A percentile compares a stretch with the other conserved stretches of the same genome.
phyloP scores from a whole-genome alignment of 108 stramenopile species.

The Nitzschia palea region DNA sequence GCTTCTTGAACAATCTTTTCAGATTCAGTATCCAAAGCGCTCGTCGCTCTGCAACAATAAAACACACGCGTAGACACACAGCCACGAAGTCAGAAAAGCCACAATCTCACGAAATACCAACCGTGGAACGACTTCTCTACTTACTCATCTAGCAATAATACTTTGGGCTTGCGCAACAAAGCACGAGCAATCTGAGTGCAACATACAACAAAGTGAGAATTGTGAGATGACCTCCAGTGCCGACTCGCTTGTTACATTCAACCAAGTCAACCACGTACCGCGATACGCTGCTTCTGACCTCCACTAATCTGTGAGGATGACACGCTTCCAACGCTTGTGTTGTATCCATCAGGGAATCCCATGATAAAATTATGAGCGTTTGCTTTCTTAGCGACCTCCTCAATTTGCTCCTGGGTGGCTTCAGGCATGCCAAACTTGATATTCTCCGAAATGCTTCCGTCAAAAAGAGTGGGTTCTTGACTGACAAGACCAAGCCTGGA shows the following conservation, averaged over 20 bases:
- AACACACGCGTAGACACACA: too few species aligned
- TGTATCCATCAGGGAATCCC: conserved; percentile 63
- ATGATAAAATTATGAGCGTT: conserved; percentile 78
- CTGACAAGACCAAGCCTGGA: conserved; percentile 57
- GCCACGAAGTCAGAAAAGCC: too few species aligned
- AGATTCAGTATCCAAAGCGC: conserved; percentile 69
- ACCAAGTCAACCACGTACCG: conserved; percentile 11
- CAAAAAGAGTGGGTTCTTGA: conserved; percentile 83
- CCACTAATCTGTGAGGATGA: conserved; percentile 37
- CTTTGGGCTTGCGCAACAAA: conserved; percentile 49
- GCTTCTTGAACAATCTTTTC: conserved; percentile 85
- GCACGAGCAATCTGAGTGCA: conserved; percentile 80
- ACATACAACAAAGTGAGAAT: too few species aligned
- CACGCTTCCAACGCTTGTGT: conserved; percentile 38
- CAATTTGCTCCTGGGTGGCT: conserved; percentile 51
- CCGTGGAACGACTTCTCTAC: too few species aligned
- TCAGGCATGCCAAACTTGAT: conserved; percentile 67
- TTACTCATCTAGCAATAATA: conserved; percentile 47
- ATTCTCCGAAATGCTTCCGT: conserved; percentile 76
- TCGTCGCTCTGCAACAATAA: conserved; percentile 36
- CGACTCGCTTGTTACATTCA: neutral
- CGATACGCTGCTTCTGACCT: conserved; percentile 81
- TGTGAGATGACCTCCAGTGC: conserved; percentile 22
- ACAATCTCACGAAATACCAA: too few species aligned
- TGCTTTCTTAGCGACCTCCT: conserved; percentile 75